A percentile compares a stretch with the other conserved stretches of the same genome.
phyloP scores from a whole-genome alignment of 2,329 filamentous ascomycete species.

The Plenodomus lindquistii region DNA sequence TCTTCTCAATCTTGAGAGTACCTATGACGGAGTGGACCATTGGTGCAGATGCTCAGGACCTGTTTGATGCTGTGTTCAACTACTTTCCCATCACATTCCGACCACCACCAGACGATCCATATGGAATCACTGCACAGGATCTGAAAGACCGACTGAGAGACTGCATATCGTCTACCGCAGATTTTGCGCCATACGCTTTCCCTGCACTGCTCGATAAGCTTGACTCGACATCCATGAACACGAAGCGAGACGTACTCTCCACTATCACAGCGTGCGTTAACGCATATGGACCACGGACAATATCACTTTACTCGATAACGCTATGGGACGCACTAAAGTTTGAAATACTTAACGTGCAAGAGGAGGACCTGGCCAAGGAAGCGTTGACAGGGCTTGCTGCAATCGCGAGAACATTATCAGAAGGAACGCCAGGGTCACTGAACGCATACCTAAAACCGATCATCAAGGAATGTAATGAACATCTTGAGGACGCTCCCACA shows the following conservation, averaged over 20 bases:
- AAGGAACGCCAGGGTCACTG: conserved; percentile 52
- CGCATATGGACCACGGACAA: conserved; percentile 62
- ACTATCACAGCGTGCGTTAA: conserved; percentile 63
- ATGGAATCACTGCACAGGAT: conserved; percentile 70
- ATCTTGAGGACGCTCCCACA: conserved; percentile 68
- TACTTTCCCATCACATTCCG: conserved; percentile 75
- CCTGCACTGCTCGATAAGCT: conserved; percentile 70
- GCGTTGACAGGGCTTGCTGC: conserved; percentile 59
- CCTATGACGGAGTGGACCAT: conserved; percentile 72
- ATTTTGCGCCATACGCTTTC: conserved; percentile 69
- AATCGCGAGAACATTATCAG: conserved; percentile 60
- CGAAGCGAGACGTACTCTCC: conserved; percentile 69
- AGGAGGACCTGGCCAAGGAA: conserved; percentile 66
- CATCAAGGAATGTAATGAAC: conserved; percentile 69
- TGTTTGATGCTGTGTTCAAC: conserved; percentile 72
- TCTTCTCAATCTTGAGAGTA: conserved; percentile 69
- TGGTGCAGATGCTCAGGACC: conserved; percentile 56
- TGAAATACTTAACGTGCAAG: conserved; percentile 68
- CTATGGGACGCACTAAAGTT: conserved; percentile 72
- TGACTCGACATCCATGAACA: conserved; percentile 69
- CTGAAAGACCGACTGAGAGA: conserved; percentile 66
- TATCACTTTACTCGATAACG: conserved; percentile 66
- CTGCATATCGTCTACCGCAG: conserved; percentile 64
- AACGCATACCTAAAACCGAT: conserved; percentile 62
- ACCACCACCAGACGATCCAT: conserved; percentile 70